These are phyloP conservation scores for Trifolium subterraneum DNA, from an alignment of 306 rosid species.

Conservation along the genomic window DNA sequence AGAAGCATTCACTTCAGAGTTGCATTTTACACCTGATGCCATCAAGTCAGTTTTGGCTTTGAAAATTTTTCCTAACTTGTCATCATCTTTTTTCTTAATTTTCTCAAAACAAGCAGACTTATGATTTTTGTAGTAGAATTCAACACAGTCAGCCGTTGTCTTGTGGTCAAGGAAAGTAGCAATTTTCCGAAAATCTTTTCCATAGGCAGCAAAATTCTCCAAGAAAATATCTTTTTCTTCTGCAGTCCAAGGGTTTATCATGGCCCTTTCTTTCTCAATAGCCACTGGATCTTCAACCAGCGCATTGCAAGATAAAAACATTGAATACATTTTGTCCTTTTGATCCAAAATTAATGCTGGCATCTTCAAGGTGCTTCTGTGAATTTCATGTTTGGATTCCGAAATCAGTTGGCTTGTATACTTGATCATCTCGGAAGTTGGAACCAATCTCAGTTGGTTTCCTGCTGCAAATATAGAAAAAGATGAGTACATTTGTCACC, in stretches of 20 bases:
- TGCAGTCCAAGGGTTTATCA: conserved; percentile 87
- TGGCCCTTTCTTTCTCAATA: conserved; percentile 75
- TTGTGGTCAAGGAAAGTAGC: conserved; percentile 81
- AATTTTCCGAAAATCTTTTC: conserved; percentile 84
- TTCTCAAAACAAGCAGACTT: conserved; percentile 70
- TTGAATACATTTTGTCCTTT: conserved; percentile 62
- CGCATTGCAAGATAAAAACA: conserved; percentile 74
- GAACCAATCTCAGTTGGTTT: conserved; percentile 56
- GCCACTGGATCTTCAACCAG: conserved; percentile 84
- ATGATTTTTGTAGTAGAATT: conserved; percentile 84
- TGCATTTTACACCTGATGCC: conserved; percentile 64
- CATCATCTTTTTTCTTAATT: conserved; percentile 54
- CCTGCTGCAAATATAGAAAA: conserved; percentile 49
- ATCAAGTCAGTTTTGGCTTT: conserved; percentile 51
- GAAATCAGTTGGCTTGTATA: conserved; percentile 64
- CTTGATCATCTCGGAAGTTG: conserved; percentile 60
- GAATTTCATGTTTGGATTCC: conserved; percentile 56
- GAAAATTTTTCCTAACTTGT: conserved; percentile 54
- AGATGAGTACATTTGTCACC: conserved; percentile 6
- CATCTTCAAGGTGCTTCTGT: conserved; percentile 71
- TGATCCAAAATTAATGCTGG: conserved; percentile 81
- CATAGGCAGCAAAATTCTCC: conserved; percentile 62
- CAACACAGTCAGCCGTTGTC: conserved; percentile 90
- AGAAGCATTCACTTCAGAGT: conserved; percentile 55
- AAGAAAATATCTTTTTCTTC: conserved; percentile 67